Evolutionary conservation across 2,329 filamentous ascomycete species (phyloP).

Genomic region (Fusarium mangiferae): DNA sequence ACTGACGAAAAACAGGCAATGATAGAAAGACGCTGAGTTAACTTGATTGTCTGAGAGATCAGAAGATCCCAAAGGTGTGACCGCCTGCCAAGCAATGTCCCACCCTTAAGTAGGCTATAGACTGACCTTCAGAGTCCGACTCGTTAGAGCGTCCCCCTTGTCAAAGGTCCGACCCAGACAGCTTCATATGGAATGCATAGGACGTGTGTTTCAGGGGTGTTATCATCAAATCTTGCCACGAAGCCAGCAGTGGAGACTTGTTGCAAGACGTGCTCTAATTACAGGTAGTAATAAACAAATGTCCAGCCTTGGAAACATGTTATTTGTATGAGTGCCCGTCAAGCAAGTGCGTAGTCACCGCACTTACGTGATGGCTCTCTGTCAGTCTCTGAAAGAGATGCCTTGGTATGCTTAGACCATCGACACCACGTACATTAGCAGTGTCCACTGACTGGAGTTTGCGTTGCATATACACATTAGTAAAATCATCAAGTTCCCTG

Average conservation of each 20-base stretch:
- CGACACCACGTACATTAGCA: background rate
- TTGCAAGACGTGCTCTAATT: background rate
- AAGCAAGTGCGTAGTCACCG: background rate
- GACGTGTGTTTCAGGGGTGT: background rate
- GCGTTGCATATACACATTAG: background rate
- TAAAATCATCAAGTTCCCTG: background rate
- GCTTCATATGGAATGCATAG: background rate
- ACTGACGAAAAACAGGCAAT: background rate
- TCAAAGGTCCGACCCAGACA: background rate
- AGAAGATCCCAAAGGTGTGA: background rate
- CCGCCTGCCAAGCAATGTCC: background rate
- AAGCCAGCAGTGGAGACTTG: background rate
- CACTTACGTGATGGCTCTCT: background rate
- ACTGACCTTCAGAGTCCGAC: background rate
- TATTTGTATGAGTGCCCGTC: background rate
- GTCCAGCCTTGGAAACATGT: background rate
- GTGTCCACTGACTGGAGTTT: background rate
- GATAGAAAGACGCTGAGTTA: background rate
- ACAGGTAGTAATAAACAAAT: background rate
- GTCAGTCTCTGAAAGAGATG: background rate
- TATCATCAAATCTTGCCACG: background rate
- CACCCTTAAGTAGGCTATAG: background rate
- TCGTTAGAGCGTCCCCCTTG: background rate
- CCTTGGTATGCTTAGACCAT: background rate
- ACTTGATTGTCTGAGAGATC: background rate